A percentile compares a stretch with the other conserved stretches of the same genome.
phyloP scores from a whole-genome alignment of 495 filamentous ascomycete genomes.

The Neurospora discreta region DNA sequence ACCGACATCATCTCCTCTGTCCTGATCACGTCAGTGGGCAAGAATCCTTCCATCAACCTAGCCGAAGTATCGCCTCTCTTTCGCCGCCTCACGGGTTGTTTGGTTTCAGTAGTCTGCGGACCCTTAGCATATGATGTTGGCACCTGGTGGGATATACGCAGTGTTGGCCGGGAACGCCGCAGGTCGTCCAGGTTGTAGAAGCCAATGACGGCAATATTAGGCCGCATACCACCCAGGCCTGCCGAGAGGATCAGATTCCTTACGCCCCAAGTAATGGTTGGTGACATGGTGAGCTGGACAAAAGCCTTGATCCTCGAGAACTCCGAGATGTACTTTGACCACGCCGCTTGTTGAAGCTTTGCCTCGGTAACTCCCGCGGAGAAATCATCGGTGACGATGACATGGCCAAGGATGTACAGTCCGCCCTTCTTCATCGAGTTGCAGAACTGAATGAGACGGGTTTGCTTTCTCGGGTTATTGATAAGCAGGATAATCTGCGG shows the following conservation, averaged over 20 bases:
- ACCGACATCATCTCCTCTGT: slow-evolving; percentile 52
- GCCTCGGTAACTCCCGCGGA: slow-evolving; percentile 67
- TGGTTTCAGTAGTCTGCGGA: slow-evolving; percentile 9
- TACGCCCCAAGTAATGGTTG: slow-evolving; percentile 74
- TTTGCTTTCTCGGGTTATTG: slow-evolving; percentile 67
- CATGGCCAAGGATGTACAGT: slow-evolving; percentile 76
- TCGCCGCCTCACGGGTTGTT: slow-evolving; percentile 10
- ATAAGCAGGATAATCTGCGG: slow-evolving; percentile 77
- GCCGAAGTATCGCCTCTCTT: slow-evolving; percentile 34
- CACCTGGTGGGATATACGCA: neutral
- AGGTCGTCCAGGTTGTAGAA: slow-evolving; percentile 69
- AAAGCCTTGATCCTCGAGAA: slow-evolving; percentile 85
- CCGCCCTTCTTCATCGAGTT: slow-evolving; percentile 85
- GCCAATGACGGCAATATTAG: slow-evolving; percentile 72
- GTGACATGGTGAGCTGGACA: slow-evolving; percentile 73
- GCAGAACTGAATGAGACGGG: slow-evolving; percentile 79
- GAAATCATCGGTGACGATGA: slow-evolving; percentile 79
- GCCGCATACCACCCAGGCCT: slow-evolving; percentile 81
- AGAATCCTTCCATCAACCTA: slow-evolving; percentile 33
- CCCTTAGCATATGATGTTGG: slow-evolving; percentile 17
- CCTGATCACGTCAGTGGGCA: slow-evolving; percentile 52
- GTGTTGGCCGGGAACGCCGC: slow-evolving; percentile 33
- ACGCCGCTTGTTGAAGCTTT: slow-evolving; percentile 65
- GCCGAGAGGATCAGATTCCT: slow-evolving; percentile 72
- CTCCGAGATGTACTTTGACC: slow-evolving; percentile 73